phyloP scores from a whole-genome alignment of 441 rosid species.

The Gossypium schwendimanii region DNA sequence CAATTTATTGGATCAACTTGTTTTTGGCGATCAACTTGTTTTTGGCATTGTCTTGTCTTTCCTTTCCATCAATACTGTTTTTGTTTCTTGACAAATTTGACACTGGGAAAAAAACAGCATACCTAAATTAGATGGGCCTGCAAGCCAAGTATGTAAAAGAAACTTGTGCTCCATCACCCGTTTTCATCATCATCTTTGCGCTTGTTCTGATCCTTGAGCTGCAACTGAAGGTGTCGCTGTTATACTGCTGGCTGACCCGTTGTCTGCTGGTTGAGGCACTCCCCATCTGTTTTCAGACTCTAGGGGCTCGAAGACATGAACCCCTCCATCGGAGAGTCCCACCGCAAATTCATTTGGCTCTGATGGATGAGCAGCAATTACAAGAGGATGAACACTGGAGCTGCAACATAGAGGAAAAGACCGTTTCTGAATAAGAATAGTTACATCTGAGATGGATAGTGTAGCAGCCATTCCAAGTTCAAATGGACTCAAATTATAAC shows the following conservation, averaged over 20 bases:
- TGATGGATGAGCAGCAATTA: slow-evolving; percentile 90
- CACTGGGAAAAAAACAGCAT: slow-evolving; percentile 13
- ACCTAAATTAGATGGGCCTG: slow-evolving; percentile 39
- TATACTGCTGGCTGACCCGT: slow-evolving; percentile 62
- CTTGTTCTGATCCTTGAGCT: slow-evolving; percentile 80
- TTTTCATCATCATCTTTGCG: slow-evolving; percentile 51
- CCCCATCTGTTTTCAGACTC: slow-evolving; percentile 97
- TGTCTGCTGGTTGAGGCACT: slow-evolving; percentile 76
- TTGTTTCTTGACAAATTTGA: not conserved
- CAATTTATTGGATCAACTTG: not conserved
- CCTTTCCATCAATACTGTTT: not conserved
- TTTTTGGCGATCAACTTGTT: not conserved
- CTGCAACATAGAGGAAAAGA: slow-evolving; percentile 30
- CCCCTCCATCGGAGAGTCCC: slow-evolving; percentile 93
- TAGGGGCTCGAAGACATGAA: slow-evolving; percentile 85
- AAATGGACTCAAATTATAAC: no score
- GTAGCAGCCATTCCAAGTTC: no score
- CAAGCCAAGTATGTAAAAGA: slow-evolving; percentile 48
- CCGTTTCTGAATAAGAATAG: not conserved
- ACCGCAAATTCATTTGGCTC: slow-evolving; percentile 81
- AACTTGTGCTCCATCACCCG: slow-evolving; percentile 32
- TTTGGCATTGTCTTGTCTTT: not conserved
- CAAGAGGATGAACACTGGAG: slow-evolving; percentile 73
- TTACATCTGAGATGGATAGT: not conserved
- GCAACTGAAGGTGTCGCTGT: slow-evolving; percentile 59